phyloP scores from a whole-genome alignment of 352 stramenopile genomes.

The Pythium rhizo-oryzae region DNA sequence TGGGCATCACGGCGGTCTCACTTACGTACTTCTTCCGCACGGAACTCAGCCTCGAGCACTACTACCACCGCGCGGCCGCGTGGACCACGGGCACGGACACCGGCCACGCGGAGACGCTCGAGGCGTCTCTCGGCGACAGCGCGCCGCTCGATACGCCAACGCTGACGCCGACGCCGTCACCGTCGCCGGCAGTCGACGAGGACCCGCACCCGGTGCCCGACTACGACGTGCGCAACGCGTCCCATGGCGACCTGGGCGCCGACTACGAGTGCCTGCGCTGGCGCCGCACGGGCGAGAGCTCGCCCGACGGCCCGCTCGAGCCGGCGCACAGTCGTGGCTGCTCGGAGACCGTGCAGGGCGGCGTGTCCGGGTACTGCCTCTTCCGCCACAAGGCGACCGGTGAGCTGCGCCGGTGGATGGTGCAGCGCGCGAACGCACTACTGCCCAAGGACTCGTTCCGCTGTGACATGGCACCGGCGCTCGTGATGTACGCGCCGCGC shows the following conservation, averaged over 20 bases:
- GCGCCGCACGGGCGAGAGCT: constrained; percentile 44
- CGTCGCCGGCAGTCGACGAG: too few species aligned
- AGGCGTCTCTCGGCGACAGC: too few species aligned
- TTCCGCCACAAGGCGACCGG: constrained; percentile 18
- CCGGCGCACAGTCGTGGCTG: constrained; percentile 38
- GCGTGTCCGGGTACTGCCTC: constrained; percentile 23
- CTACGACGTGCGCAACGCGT: too few species aligned
- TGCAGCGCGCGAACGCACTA: constrained; percentile 22
- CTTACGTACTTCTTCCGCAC: too few species aligned
- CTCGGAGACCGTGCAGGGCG: constrained; percentile 26
- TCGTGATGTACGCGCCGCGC: neutral
- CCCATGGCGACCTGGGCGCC: neutral
- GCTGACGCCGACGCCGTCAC: too few species aligned
- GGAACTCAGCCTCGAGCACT: too few species aligned
- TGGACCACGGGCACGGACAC: too few species aligned
- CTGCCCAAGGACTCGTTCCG: constrained; percentile 4
- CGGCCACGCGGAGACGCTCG: too few species aligned
- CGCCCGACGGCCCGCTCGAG: constrained; percentile 37
- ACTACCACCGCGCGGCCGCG: too few species aligned
- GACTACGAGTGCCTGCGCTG: constrained; percentile 50
- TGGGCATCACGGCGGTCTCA: too few species aligned
- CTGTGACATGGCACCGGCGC: neutral
- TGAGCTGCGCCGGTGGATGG: constrained; percentile 23
- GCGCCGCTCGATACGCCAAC: too few species aligned
- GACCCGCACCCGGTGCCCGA: too few species aligned